Percentiles rank a stretch among this genome's conserved stretches.
Conservation (phyloP, 768 basidiomycete genomes). For the Multifurca ochricompacta region DNA sequence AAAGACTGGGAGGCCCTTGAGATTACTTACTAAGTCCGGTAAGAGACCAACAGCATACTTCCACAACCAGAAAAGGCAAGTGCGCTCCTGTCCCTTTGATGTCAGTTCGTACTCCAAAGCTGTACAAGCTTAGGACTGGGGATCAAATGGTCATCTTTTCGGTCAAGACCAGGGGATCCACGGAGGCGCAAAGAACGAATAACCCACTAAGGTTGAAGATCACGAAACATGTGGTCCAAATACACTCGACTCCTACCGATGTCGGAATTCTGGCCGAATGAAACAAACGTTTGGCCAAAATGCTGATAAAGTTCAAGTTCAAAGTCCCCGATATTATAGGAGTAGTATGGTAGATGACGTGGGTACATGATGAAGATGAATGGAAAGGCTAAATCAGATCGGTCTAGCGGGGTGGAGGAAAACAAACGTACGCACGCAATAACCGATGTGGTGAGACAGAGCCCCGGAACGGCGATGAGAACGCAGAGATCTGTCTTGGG, state of each 20-base stretch:
- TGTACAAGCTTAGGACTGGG: slow-evolving; percentile 18
- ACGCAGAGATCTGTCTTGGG: slow-evolving; percentile 17
- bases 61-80: slow-evolving; percentile 9
- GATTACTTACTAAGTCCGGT: slow-evolving; percentile 12
- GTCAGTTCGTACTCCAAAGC: slow-evolving; percentile 3
- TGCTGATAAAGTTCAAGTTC: background rate
- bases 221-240: slow-evolving; percentile 19
- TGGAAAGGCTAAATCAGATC: slow-evolving; percentile 2
- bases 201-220: slow-evolving; percentile 17
- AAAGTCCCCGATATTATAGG: background rate
- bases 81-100: background rate
- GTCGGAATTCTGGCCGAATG: background rate
- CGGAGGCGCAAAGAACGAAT: background rate
- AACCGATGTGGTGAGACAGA: slow-evolving; percentile 7
- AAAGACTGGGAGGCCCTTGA: background rate
- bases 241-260: slow-evolving; percentile 19
- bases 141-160: background rate
- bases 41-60: slow-evolving; percentile 17
- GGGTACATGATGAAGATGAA: background rate
- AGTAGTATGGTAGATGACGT: background rate
- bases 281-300: slow-evolving; percentile 15
- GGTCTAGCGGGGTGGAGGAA: background rate
- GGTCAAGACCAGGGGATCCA: background rate
- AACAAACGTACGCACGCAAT: background rate
- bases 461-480: slow-evolving; percentile 12